phyloP scores from a whole-genome alignment of 1,284 basidiomycete species.

The Trichosporon coremiiforme region DNA sequence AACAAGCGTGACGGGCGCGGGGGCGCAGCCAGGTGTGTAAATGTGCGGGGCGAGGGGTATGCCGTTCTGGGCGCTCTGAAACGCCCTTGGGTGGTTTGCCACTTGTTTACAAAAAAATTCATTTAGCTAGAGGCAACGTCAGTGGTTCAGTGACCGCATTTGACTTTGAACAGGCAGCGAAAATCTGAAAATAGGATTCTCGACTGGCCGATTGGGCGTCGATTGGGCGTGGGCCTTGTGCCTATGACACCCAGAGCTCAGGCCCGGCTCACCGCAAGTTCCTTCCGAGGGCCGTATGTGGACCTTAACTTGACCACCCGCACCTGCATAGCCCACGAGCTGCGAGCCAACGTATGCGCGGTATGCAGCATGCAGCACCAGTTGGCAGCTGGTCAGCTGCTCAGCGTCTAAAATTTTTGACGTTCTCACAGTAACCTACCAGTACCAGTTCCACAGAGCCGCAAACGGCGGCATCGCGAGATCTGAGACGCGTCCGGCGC shows the following conservation, averaged over 20 bases:
- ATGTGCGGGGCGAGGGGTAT: too few species aligned
- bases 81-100: neutral
- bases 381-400: constrained; percentile 3
- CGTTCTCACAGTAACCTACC: neutral
- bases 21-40: too few species aligned
- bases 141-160: neutral
- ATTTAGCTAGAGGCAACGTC: neutral
- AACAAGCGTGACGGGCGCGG: neutral
- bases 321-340: neutral
- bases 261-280: neutral
- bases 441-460: neutral
- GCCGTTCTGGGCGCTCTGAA: neutral
- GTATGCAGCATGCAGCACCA: neutral
- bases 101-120: constrained; percentile 13
- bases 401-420: constrained; percentile 4
- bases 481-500: neutral
- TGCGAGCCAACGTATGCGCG: too few species aligned
- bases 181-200: constrained; percentile 11
- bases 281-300: constrained; percentile 5
- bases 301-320: constrained; percentile 7
- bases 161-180: neutral
- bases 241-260: neutral
- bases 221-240: neutral
- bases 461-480: constrained; percentile 3
- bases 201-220: too few species aligned